Conservation (phyloP, 148 eudicot species). For the Chenopodium album region DNA sequence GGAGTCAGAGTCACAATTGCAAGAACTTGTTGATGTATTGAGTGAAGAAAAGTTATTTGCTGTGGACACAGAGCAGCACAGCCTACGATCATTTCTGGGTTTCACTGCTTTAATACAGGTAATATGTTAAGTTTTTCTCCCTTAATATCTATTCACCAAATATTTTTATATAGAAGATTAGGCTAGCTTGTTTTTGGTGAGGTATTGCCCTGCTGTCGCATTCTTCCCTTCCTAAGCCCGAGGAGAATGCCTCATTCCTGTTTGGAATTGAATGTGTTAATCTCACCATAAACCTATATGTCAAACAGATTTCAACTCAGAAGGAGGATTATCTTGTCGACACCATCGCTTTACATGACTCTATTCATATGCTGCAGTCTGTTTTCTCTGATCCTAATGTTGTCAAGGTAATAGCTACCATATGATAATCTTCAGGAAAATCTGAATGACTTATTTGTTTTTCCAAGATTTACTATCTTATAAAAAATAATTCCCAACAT, state of each 20-base stretch:
- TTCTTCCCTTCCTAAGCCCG: no score
- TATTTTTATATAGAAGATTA: neutral
- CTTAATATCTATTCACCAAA: neutral
- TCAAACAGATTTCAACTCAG: slow-evolving; percentile 68
- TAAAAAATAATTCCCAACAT: no score
- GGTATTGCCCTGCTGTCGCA: no score
- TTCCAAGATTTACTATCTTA: no score
- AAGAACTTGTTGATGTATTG: slow-evolving; percentile 58
- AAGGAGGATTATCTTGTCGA: slow-evolving; percentile 84
- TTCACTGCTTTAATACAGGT: slow-evolving; percentile 94
- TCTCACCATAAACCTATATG: neutral
- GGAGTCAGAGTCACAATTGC: slow-evolving; percentile 64
- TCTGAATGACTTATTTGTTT: no score
- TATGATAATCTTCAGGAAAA: neutral
- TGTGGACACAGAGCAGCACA: slow-evolving; percentile 97
- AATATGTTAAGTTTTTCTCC: neutral
- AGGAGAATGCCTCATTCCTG: no score
- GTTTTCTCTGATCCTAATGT: slow-evolving; percentile 76
- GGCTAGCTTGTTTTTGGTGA: no score
- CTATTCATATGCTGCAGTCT: slow-evolving; percentile 62
- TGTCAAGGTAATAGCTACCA: slow-evolving; percentile 60
- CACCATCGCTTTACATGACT: slow-evolving; percentile 83
- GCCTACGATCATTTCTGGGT: slow-evolving; percentile 82
- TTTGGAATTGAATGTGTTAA: neutral
- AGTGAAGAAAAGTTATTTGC: slow-evolving; percentile 65